Conservation (phyloP, 139 green algal genomes). For the Pycnococcus provasolii region DNA sequence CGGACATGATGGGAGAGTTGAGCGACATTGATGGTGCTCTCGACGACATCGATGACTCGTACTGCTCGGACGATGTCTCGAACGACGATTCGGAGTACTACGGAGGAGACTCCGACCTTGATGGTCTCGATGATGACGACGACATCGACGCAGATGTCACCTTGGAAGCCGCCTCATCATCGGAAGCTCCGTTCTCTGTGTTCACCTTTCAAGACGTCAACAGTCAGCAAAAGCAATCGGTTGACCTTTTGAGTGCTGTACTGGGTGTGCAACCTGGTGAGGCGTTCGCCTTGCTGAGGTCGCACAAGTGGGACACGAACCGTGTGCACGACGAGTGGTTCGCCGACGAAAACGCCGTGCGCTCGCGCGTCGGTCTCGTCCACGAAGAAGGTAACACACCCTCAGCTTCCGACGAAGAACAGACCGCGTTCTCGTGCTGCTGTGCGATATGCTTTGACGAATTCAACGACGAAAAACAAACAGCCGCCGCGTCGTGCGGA, state of each 20-base stretch:
- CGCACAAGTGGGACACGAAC: conserved; percentile 39
- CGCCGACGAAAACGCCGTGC: conserved; percentile 56
- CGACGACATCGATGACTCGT: too few species aligned
- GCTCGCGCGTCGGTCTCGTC: conserved; percentile 52
- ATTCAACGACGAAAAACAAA: conserved; percentile 27
- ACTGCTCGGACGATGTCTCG: too few species aligned
- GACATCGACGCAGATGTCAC: not conserved
- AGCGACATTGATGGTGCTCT: too few species aligned
- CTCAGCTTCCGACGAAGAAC: conserved; percentile 12
- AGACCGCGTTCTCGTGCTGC: not conserved
- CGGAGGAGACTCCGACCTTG: not conserved
- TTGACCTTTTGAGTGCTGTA: not conserved
- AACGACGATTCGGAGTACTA: too few species aligned
- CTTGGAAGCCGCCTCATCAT: not conserved
- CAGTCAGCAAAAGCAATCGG: not conserved
- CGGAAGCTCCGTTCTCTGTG: not conserved
- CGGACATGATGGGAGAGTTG: too few species aligned
- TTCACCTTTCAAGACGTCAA: not conserved
- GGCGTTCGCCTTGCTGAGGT: not conserved
- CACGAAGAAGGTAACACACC: conserved; percentile 24
- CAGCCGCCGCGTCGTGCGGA: conserved; percentile 37
- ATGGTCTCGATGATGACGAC: not conserved
- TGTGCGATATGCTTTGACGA: conserved; percentile 90
- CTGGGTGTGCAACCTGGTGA: not conserved
- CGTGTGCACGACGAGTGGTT: conserved; percentile 84